These are phyloP conservation scores for Sporopachydermia lactativora DNA, from an alignment of 805 yeast species.

Conservation along the genomic window DNA sequence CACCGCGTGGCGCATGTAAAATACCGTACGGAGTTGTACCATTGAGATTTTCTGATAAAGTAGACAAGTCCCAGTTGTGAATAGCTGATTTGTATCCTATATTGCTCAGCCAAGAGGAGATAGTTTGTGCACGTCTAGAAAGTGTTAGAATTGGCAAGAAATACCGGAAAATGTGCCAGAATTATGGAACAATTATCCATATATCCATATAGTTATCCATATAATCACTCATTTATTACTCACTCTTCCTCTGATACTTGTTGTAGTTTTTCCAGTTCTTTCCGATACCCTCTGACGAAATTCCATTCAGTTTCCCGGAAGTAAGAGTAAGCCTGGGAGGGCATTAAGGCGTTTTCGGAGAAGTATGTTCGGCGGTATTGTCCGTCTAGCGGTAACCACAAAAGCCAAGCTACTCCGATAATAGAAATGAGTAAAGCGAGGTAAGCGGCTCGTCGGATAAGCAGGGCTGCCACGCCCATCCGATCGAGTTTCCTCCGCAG, in stretches of 20 bases:
- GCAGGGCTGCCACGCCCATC: conserved; percentile 31
- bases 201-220: too few relatives aligned
- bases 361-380: conserved; percentile 74
- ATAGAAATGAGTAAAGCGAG: conserved; percentile 29
- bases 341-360: conserved; percentile 93
- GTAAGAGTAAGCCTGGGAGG: conserved; percentile 87
- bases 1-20: conserved; percentile 88
- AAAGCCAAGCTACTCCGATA: conserved; percentile 41
- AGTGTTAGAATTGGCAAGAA: too few relatives aligned
- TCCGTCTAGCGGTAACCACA: conserved; percentile 61
- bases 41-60: conserved; percentile 12
- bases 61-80: conserved; percentile 22
- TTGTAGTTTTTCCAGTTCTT: conserved; percentile 31
- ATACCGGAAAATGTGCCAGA: too few relatives aligned
- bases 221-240: too few relatives aligned
- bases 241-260: conserved; percentile 12
- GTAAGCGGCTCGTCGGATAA: conserved; percentile 28
- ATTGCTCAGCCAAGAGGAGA: conserved; percentile 48
- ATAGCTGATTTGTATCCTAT: conserved; percentile 56
- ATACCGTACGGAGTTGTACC: conserved; percentile 59
- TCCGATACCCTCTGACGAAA: conserved; percentile 70
- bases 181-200: too few relatives aligned
- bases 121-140: conserved; percentile 29
- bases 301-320: conserved; percentile 95
- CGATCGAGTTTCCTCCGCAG: conserved; percentile 29